Base-by-base conservation (phyloP, 1,284 basidiomycete genomes). In the Trametes hirsuta region DNA sequence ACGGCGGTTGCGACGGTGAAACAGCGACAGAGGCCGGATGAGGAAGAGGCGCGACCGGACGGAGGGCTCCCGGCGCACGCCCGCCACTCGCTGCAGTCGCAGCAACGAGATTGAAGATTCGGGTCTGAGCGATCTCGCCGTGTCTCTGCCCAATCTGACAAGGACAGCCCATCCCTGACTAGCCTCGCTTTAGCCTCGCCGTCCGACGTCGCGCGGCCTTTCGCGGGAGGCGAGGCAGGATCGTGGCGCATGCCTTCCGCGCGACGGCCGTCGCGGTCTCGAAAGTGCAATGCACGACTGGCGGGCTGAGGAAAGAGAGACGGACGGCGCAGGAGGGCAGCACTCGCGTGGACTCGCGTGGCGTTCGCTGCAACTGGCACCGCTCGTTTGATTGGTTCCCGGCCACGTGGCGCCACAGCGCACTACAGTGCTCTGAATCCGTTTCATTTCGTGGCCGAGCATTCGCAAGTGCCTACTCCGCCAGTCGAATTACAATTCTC, bases 1-100 rank as follows among this genome's bases (percentile, higher is more conserved):
- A 30, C 39, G 50, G 56, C 56, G 49, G 56, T 52, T 52, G 56
- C 56, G 56, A 58, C 49, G 49, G 56, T 57, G 55, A 57, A 57
- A 57, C 55, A 55, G 48, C 48, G 8, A 21, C 25, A 21, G 47
- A 48, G 40, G 41, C 50, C 25, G 42, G 44, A 57, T 21, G 48
- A 40, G 49, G 25, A 22, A 15, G 48, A 48, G 35, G 44, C 44
- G 30, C 30, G 30, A 30, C 30, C 30, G 30, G 30, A 30, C 30
- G 30, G 30, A 30, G 30, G 30, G 30, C 30, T 5, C 30, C 30
- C 30, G 30, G 30, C 30, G 30, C 30, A 30, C 30, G 30, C 8
- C 30, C 30, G 30, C 30, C 30, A 30, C 30, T 30, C 30, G 8
- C 30, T 30, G 4, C 30, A 8, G 30, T 30, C 30, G 30, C 30